A percentile compares a stretch with the other conserved stretches of the same genome.
These are phyloP conservation scores for Epicoccum nigrum DNA, from an alignment of 2,329 filamentous ascomycete species.

Conservation along the genomic window DNA sequence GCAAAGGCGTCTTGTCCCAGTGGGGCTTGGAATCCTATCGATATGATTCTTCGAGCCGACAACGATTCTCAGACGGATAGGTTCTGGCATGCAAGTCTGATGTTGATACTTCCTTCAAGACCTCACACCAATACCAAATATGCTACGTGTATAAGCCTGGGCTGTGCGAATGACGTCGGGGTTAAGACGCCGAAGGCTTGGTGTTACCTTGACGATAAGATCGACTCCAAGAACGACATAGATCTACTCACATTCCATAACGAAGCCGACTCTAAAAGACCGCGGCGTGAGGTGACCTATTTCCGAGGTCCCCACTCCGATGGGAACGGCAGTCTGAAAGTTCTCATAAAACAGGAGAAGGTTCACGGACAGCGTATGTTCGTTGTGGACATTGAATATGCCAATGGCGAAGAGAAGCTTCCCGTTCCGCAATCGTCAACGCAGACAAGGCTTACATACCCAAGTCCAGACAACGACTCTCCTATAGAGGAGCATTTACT, in stretches of 20 bases:
- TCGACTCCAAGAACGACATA: conserved; percentile 1
- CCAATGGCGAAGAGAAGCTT: not conserved
- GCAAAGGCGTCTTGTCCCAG: not conserved
- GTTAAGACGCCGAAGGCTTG: conserved; percentile 7
- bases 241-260: conserved; percentile 10
- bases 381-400: conserved; percentile 17
- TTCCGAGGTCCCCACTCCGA: not conserved
- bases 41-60: conserved; percentile 18
- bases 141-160: conserved; percentile 10
- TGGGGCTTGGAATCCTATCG: conserved; percentile 13
- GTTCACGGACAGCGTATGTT: conserved; percentile 24
- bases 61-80: not conserved
- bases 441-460: not conserved
- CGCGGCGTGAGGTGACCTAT: not conserved
- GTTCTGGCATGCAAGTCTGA: conserved; percentile 17
- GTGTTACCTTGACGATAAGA: conserved; percentile 14
- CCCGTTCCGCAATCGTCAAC: not conserved
- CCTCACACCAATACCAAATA: not conserved
- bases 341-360: not conserved
- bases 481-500: not conserved
- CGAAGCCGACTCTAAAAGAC: not conserved
- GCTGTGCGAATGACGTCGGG: conserved; percentile 1
- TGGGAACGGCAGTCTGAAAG: not conserved
- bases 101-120: not conserved
- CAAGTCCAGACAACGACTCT: not conserved